Evolutionary conservation across 495 filamentous ascomycete genomes (phyloP), one percentile per base, ranked within the genome.

Genomic region (Podospora anserina): DNA sequence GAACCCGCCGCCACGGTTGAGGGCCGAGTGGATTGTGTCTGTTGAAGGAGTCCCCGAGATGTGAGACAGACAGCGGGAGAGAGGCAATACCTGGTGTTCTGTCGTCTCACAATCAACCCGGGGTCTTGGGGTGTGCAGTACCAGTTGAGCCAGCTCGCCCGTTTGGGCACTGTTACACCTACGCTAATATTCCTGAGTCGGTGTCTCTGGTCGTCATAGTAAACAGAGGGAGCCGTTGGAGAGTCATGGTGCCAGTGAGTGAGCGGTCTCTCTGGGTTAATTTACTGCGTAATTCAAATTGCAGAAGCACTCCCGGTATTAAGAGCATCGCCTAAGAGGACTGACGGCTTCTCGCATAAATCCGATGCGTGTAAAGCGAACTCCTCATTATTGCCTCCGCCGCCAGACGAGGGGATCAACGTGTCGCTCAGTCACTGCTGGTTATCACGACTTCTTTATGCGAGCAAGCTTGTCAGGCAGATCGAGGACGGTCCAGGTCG

Each of bases 281-380:
- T 49, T 49, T 58, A 23, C 55, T 58, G 23, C 32, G 61, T 39
- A 63, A 15, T 18, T 34, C 60, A 6, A 49, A 3, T 32, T 13
- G 5, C 39, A 49, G 39, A 49, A 4, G 55, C 23, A 15, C 5
- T 58, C 55, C 55, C 55, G 55, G 55, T 23, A 26, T 7, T 28
- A 26, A 18, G 19, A 56, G 56, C 49, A 44, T 69, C 66, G 59
- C 63, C 64, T 64, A 61, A 34, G 32, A 69, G 61, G 61, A 34
- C 57, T 65, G 71, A 68, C 71, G 65, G 68, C 27, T 70, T 27
- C 56, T 56, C 57, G 71, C 71, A 72, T 70, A 72, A 70, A 72
- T 70, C 71, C 71, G 68, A 69, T 49, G 39, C 13, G 39, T 49
- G 39, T 49, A 49, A 49, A 49, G 39, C 39, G 39, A 49, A 13